Percentiles rank a stretch among this genome's conserved stretches.
phyloP scores from a whole-genome alignment of 371 early-diverging fungal genomes.

The Actinomortierella ambigua region DNA sequence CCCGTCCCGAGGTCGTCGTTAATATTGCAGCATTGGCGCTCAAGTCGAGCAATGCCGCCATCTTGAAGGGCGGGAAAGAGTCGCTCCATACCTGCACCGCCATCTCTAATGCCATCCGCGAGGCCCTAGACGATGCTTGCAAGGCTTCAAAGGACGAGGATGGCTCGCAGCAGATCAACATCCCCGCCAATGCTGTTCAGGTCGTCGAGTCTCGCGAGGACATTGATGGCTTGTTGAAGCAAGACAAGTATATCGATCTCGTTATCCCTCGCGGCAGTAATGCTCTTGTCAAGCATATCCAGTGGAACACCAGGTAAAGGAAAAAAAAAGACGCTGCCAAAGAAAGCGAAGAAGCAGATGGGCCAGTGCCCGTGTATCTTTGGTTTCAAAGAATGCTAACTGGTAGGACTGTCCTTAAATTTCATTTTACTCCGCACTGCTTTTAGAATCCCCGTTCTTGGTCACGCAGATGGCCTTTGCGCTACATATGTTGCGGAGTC shows the following conservation, averaged over 20 bases:
- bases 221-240: constrained; percentile 79
- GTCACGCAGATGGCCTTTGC: constrained; percentile 97
- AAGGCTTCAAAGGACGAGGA: constrained; percentile 14
- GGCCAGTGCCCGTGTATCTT: not conserved
- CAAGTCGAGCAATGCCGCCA: constrained; percentile 96
- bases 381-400: constrained; percentile 10
- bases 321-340: not conserved
- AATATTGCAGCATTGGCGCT: constrained; percentile 95
- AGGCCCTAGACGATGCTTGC: constrained; percentile 66
- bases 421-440: not conserved
- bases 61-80: constrained; percentile 95
- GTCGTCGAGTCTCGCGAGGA: constrained; percentile 90
- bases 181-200: constrained; percentile 82
- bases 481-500: constrained; percentile 86
- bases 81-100: constrained; percentile 78
- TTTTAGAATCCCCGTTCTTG: constrained; percentile 92
- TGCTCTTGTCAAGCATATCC: constrained; percentile 86
- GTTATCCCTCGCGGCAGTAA: constrained; percentile 96
- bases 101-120: constrained; percentile 76
- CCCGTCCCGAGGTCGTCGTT: constrained; percentile 98
- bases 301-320: constrained; percentile 81
- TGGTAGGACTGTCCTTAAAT: not conserved
- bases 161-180: constrained; percentile 16
- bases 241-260: constrained; percentile 93
- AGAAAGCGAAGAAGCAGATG: constrained; percentile 14